A percentile compares a stretch with the other conserved stretches of the same genome.
phyloP scores from a whole-genome alignment of 352 stramenopile genomes.

The Phytophthora podocarpi region DNA sequence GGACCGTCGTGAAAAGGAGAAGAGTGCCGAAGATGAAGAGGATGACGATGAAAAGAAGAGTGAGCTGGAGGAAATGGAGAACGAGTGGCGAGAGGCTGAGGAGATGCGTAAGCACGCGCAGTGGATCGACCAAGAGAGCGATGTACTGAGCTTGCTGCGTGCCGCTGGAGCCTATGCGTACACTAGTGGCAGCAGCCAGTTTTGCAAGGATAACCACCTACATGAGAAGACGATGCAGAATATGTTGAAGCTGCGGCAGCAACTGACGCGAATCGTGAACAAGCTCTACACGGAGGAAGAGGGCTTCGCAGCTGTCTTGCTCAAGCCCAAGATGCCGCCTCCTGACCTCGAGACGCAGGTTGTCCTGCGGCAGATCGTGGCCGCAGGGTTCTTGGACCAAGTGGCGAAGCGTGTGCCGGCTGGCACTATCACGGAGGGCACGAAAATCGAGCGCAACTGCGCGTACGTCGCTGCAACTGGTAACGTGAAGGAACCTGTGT shows the following conservation, averaged over 20 bases:
- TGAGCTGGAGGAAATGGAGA: constrained; percentile 71
- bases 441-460: constrained; percentile 86
- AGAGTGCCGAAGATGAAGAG: constrained; percentile 34
- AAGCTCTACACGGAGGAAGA: constrained; percentile 56
- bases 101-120: constrained; percentile 72
- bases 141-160: constrained; percentile 79
- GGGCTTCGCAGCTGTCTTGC: constrained; percentile 40
- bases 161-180: constrained; percentile 82
- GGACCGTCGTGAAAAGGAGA: constrained; percentile 54
- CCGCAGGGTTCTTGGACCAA: constrained; percentile 82
- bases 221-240: constrained; percentile 91
- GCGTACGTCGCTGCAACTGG: constrained; percentile 69
- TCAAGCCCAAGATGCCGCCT: constrained; percentile 73
- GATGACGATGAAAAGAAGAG: constrained; percentile 36
- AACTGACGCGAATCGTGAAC: constrained; percentile 87
- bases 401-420: constrained; percentile 75
- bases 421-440: constrained; percentile 77
- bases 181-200: constrained; percentile 58
- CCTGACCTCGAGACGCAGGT: constrained; percentile 63
- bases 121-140: constrained; percentile 83
- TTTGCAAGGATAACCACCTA: constrained; percentile 78
- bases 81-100: constrained; percentile 76
- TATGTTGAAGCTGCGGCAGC: constrained; percentile 85
- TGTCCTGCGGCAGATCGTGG: constrained; percentile 76
- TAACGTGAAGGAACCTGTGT: constrained; percentile 71